Conservation (phyloP, 495 filamentous ascomycete species). For the Penicillium steckii region DNA sequence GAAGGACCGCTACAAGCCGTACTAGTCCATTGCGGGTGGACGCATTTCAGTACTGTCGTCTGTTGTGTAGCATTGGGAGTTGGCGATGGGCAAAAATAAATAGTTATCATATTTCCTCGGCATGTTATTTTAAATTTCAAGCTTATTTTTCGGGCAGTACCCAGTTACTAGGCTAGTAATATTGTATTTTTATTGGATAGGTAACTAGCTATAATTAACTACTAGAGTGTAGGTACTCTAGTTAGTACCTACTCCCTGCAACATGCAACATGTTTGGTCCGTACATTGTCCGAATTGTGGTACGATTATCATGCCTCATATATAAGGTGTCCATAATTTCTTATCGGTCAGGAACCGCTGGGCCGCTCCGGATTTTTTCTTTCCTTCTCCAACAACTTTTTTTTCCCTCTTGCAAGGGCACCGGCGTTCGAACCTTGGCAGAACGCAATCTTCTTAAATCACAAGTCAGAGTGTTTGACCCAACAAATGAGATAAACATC, state of each 20-base stretch:
- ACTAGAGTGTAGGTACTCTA: too few species aligned
- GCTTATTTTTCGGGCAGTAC: too few species aligned
- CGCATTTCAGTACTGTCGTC: conserved; percentile 3
- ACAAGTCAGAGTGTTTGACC: too few species aligned
- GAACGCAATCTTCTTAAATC: too few species aligned
- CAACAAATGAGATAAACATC: not conserved
- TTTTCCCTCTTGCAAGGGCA: not conserved
- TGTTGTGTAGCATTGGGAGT: conserved; percentile 23
- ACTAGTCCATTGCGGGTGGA: conserved; percentile 22
- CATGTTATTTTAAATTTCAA: too few species aligned
- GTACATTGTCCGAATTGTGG: too few species aligned
- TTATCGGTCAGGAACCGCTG: conserved; percentile 1
- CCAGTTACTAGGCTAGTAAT: too few species aligned
- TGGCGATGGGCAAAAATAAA: conserved; percentile 16
- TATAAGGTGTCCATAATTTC: not conserved
- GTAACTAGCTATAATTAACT: too few species aligned
- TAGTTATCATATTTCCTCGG: not conserved
- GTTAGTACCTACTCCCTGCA: too few species aligned
- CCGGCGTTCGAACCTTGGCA: too few species aligned
- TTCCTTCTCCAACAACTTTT: not conserved
- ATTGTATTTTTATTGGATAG: too few species aligned
- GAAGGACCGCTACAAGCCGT: conserved; percentile 44
- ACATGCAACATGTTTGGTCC: too few species aligned
- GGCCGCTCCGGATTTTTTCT: not conserved
- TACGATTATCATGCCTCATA: not conserved